Percentiles rank a stretch among this genome's conserved stretches.
These are phyloP conservation scores for Xerocomellus dryophilus DNA, from an alignment of 768 basidiomycete genomes.

Conservation along the genomic window DNA sequence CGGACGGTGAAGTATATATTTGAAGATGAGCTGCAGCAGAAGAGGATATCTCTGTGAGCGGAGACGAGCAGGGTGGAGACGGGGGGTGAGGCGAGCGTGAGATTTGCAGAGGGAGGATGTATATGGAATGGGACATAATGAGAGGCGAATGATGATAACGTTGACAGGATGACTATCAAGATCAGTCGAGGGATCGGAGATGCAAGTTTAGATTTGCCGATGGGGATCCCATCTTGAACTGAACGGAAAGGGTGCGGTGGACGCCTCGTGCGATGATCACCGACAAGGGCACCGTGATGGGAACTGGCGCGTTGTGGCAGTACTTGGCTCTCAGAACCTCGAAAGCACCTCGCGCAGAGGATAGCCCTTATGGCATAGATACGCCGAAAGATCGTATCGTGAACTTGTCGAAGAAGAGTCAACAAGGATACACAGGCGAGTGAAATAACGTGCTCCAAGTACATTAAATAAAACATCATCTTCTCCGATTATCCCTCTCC, in stretches of 20 bases:
- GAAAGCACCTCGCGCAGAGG: constrained; percentile 26
- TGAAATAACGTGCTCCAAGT: constrained; percentile 13
- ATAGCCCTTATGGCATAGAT: constrained; percentile 28
- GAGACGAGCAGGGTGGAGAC: constrained; percentile 1
- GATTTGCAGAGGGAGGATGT: constrained; percentile 27
- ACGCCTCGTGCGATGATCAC: constrained; percentile 28
- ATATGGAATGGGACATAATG: constrained; percentile 26
- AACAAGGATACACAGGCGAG: constrained; percentile 32
- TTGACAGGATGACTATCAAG: constrained; percentile 24
- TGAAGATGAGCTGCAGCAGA: background rate
- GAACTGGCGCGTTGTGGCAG: constrained; percentile 22
- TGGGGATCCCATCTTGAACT: constrained; percentile 16
- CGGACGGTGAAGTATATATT: background rate
- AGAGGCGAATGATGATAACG: constrained; percentile 31
- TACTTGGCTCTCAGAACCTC: constrained; percentile 11
- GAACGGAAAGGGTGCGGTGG: background rate
- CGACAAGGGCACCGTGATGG: constrained; percentile 17
- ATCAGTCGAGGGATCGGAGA: constrained; percentile 32
- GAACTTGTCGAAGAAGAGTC: constrained; percentile 20
- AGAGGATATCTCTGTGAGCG: background rate
- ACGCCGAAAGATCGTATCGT: constrained; percentile 28
- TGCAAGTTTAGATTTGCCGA: constrained; percentile 33
- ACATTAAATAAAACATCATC: constrained; percentile 25
- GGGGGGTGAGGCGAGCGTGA: constrained; percentile 13
- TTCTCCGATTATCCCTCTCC: constrained; percentile 7